Evolutionary conservation across 1,284 basidiomycete species (phyloP).

Genomic region (Inonotus obliquus): DNA sequence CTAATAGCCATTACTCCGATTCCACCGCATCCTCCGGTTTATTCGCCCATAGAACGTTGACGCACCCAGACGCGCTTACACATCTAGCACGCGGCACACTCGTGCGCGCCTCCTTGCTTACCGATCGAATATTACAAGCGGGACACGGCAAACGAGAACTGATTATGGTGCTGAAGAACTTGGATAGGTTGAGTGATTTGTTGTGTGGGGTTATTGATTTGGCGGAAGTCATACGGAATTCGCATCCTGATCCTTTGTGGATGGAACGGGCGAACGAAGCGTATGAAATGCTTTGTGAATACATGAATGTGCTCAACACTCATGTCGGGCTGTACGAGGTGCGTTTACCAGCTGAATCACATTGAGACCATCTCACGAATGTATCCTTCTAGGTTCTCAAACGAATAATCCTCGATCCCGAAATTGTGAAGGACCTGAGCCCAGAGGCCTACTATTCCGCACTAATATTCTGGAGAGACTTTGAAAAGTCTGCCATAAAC

Average conservation of each 20-base stretch:
- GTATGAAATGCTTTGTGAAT: conserved; percentile 91
- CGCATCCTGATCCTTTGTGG: conserved; percentile 87
- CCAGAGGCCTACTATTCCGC: conserved; percentile 80
- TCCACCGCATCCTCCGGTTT: conserved; percentile 56
- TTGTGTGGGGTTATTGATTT: conserved; percentile 96
- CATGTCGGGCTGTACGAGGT: conserved; percentile 91
- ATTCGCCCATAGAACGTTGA: conserved; percentile 64
- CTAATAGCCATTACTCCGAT: conserved; percentile 34
- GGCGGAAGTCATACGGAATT: conserved; percentile 89
- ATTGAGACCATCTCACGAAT: not conserved
- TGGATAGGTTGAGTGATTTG: conserved; percentile 93
- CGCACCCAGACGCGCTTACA: conserved; percentile 55
- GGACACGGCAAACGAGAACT: conserved; percentile 66
- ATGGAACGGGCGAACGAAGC: conserved; percentile 79
- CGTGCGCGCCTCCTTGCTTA: conserved; percentile 66
- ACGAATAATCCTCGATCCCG: conserved; percentile 56
- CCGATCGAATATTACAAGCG: conserved; percentile 67
- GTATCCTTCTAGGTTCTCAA: conserved; percentile 49
- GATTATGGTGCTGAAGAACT: conserved; percentile 83
- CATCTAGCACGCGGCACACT: conserved; percentile 68
- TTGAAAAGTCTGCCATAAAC: conserved; percentile 95
- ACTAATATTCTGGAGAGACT: conserved; percentile 92
- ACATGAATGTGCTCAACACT: conserved; percentile 97
- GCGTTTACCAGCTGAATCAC: conserved; percentile 27
- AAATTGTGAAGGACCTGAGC: conserved; percentile 55